Evolutionary conservation across 495 filamentous ascomycete genomes (phyloP), one percentile per base, ranked within the genome.

Genomic region (Xylaria curta): DNA sequence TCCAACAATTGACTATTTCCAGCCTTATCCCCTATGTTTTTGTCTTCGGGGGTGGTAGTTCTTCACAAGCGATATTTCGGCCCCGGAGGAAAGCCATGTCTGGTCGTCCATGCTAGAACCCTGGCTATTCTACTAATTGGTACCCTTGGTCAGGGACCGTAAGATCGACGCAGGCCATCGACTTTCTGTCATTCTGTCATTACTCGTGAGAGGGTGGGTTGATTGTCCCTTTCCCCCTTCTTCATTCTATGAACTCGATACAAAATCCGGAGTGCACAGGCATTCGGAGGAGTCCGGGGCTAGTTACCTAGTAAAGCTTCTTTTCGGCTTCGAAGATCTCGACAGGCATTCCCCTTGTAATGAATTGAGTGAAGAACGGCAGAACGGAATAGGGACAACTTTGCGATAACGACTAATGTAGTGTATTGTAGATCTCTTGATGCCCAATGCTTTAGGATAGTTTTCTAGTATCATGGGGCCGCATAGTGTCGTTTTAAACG

Each of bases 391-490:
- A 59, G 8, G 58, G 58, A 60, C 19, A 21, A 60, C 58, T 36
- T 60, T 60, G 33, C 31, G 58, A 60, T 38, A 33, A 38, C 33
- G 33, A 60, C 17, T 36, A 21, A 17, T 38, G 17, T 9, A 38
- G 28, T 59, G 26, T 59, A 19, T 4, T 38, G 58, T 38, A 60
- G 31, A 60, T 38, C 58, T 38, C 31, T 60, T 60, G 58, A 21
- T 60, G 58, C 58, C 58, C 58, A 60, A 60, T 60, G 31, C 13
- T 10, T 59, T 60, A 38, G 31, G n/a, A 60, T 60, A 17, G 58
- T 38, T 38, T 40, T 38, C 19, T 38, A 38, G 58, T 31, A 60
- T 60, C 33, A 38, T 40, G 33, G 33, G 58, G 33, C 58, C 58
- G 15, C 8, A 38, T 60, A 38, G 53, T 56, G 26, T 56, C 53